Conservation (phyloP, 2,329 filamentous ascomycete genomes). For the Arthrinium puccinioides region DNA sequence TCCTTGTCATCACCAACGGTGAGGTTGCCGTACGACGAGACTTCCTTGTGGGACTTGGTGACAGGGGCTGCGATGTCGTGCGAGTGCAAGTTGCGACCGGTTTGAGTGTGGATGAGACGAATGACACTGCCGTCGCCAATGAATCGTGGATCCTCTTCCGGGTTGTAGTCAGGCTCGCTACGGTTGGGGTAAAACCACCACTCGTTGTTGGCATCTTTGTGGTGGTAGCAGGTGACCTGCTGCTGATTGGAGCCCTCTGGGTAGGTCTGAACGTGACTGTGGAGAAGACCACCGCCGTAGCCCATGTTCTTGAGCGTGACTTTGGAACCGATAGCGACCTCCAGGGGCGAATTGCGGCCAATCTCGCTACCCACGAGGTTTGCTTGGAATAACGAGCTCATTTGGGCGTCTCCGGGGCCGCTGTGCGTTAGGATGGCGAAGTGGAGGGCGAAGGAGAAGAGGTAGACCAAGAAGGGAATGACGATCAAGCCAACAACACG, state of each 20-base stretch:
- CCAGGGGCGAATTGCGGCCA: conserved; percentile 87
- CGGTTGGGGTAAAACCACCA: conserved; percentile 99
- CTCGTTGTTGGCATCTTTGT: conserved; percentile 99
- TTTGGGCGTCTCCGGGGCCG: conserved; percentile 96
- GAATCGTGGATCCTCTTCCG: conserved; percentile 64
- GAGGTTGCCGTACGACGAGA: conserved; percentile 91
- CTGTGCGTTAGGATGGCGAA: conserved; percentile 90
- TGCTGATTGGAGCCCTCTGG: conserved; percentile 91
- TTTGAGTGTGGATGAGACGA: conserved; percentile 88
- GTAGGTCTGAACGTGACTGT: conserved; percentile 94
- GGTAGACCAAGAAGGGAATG: conserved; percentile 83
- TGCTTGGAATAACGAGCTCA: conserved; percentile 98
- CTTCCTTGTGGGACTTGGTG: conserved; percentile 83
- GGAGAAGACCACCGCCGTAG: conserved; percentile 90
- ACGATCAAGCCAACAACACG: conserved; percentile 83
- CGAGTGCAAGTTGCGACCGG: conserved; percentile 93
- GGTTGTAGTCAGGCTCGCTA: conserved; percentile 62
- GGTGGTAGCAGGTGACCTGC: conserved; percentile 98
- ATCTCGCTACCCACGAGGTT: conserved; percentile 92
- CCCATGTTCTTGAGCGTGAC: conserved; percentile 99
- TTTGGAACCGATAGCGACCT: conserved; percentile 81
- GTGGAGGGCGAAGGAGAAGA: conserved; percentile 91
- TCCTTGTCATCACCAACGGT: conserved; percentile 97
- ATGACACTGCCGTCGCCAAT: conserved; percentile 72
- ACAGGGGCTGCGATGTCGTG: conserved; percentile 84